Percentiles rank a stretch among this genome's conserved stretches.
Evolutionary conservation across 108 stramenopile species (phyloP).

Genomic region (Stephanodiscus triporus): DNA sequence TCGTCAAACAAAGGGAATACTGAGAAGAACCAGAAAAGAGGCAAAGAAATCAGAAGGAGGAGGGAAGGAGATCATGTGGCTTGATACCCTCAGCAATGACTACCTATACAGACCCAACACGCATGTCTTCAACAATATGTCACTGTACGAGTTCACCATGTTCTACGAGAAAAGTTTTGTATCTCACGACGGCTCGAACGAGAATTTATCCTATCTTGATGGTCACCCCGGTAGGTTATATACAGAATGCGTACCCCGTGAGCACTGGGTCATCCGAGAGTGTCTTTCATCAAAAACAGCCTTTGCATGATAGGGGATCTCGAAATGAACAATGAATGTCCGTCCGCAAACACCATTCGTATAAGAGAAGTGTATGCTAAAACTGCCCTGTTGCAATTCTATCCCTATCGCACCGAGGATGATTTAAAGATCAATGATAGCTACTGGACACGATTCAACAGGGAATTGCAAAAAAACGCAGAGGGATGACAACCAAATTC

Average conservation of each 20-base stretch:
- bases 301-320: background rate
- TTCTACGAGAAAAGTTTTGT: too few species aligned
- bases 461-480: constrained; percentile 8
- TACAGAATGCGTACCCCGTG: too few species aligned
- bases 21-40: constrained; percentile 6
- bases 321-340: background rate
- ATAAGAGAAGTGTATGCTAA: constrained; percentile 30
- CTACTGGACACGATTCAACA: constrained; percentile 24
- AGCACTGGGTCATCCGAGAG: background rate
- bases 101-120: background rate
- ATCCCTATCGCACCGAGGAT: constrained; percentile 11
- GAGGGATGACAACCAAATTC: constrained; percentile 11
- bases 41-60: background rate
- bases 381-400: constrained; percentile 27
- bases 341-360: too few species aligned
- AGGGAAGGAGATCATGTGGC: constrained; percentile 7
- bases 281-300: background rate
- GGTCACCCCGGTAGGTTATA: too few species aligned
- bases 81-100: constrained; percentile 23
- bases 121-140: too few species aligned
- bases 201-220: too few species aligned
- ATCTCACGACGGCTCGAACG: too few species aligned
- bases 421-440: constrained; percentile 12
- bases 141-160: too few species aligned
- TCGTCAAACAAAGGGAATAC: background rate